These are phyloP conservation scores for Pugionium cornutum DNA, from an alignment of 345 rosid genomes.

Conservation along the genomic window DNA sequence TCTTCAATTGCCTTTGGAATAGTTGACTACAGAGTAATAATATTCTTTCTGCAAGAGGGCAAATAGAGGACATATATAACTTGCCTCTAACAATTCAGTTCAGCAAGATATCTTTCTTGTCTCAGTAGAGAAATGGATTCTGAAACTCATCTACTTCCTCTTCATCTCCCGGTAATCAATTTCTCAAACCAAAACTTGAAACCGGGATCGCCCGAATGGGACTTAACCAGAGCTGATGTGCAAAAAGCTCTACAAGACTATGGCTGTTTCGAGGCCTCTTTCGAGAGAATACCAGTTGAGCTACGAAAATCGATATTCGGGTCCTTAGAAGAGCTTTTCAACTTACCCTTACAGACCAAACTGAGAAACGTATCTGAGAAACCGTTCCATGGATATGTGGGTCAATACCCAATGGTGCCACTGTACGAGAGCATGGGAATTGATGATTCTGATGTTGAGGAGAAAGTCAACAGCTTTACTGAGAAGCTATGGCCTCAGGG, in stretches of 20 bases:
- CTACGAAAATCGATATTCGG: slow-evolving; percentile 39
- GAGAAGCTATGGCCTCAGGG: slow-evolving; percentile 55
- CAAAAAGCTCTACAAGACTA: slow-evolving; percentile 52
- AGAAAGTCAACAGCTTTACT: slow-evolving; percentile 43
- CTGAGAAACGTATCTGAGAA: slow-evolving; percentile 47
- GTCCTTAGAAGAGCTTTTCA: slow-evolving; percentile 53
- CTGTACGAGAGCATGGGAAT: slow-evolving; percentile 67
- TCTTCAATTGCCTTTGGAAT: too few species aligned
- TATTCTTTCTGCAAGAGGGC: too few species aligned
- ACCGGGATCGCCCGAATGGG: slow-evolving; percentile 52
- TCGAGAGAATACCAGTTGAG: slow-evolving; percentile 44
- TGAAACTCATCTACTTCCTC: slow-evolving; percentile 9
- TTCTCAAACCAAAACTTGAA: slow-evolving; percentile 45
- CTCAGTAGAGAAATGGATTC: slow-evolving; percentile 46
- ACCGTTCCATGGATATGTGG: slow-evolving; percentile 61
- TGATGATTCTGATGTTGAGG: slow-evolving; percentile 44
- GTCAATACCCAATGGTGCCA: slow-evolving; percentile 57
- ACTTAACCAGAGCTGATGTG: slow-evolving; percentile 42
- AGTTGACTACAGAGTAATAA: too few species aligned
- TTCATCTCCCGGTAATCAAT: slow-evolving; percentile 47
- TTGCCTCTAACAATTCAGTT: too few species aligned
- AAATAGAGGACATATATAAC: too few species aligned
- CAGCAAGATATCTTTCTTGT: background rate
- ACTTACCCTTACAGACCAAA: slow-evolving; percentile 57
- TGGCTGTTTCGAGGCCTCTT: slow-evolving; percentile 68